phyloP scores from a whole-genome alignment of 768 basidiomycete species.

The Suillus bovinus region DNA sequence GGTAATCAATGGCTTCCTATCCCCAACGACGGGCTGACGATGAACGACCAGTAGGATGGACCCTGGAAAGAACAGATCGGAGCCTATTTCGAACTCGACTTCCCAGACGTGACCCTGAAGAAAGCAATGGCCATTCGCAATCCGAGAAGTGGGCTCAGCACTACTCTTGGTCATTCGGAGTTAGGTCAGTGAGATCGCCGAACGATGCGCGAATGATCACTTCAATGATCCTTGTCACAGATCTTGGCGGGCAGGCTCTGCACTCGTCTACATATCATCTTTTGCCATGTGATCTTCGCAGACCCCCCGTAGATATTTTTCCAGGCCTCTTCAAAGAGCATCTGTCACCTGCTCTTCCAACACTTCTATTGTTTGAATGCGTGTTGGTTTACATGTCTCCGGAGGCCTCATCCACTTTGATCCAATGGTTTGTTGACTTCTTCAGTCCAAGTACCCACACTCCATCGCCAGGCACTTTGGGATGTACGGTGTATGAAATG shows the following conservation, averaged over 20 bases:
- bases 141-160: constrained; percentile 43
- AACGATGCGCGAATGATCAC: constrained; percentile 16
- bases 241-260: constrained; percentile 60
- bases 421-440: constrained; percentile 72
- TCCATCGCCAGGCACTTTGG: constrained; percentile 31
- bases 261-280: constrained; percentile 64
- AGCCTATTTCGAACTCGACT: constrained; percentile 88
- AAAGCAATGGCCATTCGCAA: constrained; percentile 83
- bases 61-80: constrained; percentile 47
- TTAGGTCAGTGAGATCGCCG: not conserved
- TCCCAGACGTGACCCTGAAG: constrained; percentile 78
- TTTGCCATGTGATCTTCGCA: constrained; percentile 75
- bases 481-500: constrained; percentile 88
- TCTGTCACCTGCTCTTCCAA: constrained; percentile 68
- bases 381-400: constrained; percentile 88
- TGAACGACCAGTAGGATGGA: constrained; percentile 50
- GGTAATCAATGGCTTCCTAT: constrained; percentile 41
- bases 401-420: constrained; percentile 51
- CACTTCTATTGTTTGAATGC: constrained; percentile 90
- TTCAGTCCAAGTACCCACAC: constrained; percentile 30
- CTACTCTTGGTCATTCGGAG: constrained; percentile 19
- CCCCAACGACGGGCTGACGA: constrained; percentile 9
- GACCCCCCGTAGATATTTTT: constrained; percentile 50
- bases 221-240: constrained; percentile 53
- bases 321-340: constrained; percentile 34